phyloP scores from a whole-genome alignment of 495 filamentous ascomycete genomes.

The Pyronema omphalodes region DNA sequence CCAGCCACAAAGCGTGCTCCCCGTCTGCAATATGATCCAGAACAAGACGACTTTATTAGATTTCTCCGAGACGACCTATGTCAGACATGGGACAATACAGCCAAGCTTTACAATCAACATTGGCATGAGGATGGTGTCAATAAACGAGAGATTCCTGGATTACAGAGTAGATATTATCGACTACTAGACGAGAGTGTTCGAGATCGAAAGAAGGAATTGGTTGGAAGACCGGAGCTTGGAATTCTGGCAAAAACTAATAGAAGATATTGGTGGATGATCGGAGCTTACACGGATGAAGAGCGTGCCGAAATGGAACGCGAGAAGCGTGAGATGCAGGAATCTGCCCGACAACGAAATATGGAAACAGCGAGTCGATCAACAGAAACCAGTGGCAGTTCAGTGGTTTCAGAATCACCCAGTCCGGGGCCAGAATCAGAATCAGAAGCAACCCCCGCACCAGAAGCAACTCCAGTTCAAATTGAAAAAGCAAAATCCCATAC shows the following conservation, averaged over 20 bases:
- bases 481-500: too few species aligned
- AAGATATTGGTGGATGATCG: constrained; percentile 20
- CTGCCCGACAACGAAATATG: neutral
- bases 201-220: constrained; percentile 18
- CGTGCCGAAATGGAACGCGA: neutral
- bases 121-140: constrained; percentile 10
- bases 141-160: constrained; percentile 8
- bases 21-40: constrained; percentile 17
- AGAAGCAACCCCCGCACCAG: too few species aligned
- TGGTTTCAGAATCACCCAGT: too few species aligned
- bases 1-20: constrained; percentile 11
- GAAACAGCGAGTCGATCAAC: too few species aligned
- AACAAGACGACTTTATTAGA: constrained; percentile 23
- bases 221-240: constrained; percentile 20
- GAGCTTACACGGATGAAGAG: neutral
- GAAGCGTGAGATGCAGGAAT: neutral
- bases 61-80: constrained; percentile 20
- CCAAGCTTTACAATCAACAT: constrained; percentile 18
- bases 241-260: constrained; percentile 15
- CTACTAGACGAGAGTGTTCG: constrained; percentile 17
- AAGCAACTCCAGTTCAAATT: too few species aligned
- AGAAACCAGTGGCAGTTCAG: too few species aligned
- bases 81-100: constrained; percentile 18
- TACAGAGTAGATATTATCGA: constrained; percentile 20
- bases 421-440: too few species aligned